Conservation (phyloP, 2,329 filamentous ascomycete genomes). For the Aspergillus sp. region DNA sequence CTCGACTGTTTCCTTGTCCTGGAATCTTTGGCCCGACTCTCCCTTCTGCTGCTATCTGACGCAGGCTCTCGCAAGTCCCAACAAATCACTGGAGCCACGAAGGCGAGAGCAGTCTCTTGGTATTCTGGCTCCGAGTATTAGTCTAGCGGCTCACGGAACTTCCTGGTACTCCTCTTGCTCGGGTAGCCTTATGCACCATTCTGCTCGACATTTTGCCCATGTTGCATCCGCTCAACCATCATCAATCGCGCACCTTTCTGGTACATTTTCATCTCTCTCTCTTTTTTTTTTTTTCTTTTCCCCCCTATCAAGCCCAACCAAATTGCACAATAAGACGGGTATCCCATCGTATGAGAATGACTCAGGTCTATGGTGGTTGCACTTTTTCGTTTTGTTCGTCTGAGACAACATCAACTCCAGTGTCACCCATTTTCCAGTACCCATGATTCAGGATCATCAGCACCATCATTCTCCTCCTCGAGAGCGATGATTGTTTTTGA, state of each 20-base stretch:
- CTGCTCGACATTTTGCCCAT: slow-evolving; percentile 17
- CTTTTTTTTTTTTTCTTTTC: background rate
- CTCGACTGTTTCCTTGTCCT: background rate
- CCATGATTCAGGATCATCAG: background rate
- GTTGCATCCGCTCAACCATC: slow-evolving; percentile 7
- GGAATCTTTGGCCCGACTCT: background rate
- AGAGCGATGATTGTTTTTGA: slow-evolving; percentile 2
- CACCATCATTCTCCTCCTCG: background rate
- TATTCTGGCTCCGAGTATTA: slow-evolving; percentile 1
- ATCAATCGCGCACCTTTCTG: background rate
- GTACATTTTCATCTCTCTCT: background rate
- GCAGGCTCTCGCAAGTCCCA: background rate
- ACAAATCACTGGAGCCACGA: background rate
- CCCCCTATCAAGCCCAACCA: background rate
- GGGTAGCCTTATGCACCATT: slow-evolving; percentile 17
- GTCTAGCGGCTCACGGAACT: slow-evolving; percentile 4
- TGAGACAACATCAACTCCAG: background rate
- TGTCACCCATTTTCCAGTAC: background rate
- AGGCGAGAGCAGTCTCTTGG: background rate
- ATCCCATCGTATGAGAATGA: background rate
- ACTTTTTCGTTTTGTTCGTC: background rate
- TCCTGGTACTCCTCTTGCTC: slow-evolving; percentile 2
- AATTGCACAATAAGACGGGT: background rate
- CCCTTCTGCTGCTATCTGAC: background rate
- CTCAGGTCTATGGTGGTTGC: background rate